Conservation (phyloP, 2,329 filamentous ascomycete genomes). For the Akanthomyces muscarius region DNA sequence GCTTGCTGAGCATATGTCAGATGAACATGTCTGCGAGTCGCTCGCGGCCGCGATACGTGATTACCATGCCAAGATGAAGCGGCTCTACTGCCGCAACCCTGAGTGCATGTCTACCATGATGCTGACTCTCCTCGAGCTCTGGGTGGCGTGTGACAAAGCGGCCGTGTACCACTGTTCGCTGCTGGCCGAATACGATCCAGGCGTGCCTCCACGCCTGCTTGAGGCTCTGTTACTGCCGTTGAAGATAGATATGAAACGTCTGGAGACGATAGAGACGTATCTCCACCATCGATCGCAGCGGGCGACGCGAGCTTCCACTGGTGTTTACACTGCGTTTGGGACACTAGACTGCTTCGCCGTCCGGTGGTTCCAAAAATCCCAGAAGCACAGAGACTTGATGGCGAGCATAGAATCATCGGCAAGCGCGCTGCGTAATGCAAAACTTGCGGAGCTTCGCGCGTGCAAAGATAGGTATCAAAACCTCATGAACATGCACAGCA, state of each 20-base stretch:
- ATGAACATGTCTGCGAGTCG: too few species aligned
- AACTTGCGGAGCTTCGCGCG: background rate
- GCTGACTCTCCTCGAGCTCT: constrained; percentile 53
- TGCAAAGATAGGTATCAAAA: background rate
- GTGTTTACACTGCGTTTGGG: background rate
- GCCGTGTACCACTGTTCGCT: constrained; percentile 36
- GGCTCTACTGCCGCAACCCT: too few species aligned
- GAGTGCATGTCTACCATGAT: constrained; percentile 54
- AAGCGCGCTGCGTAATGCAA: background rate
- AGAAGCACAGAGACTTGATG: constrained; percentile 32
- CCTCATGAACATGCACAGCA: background rate
- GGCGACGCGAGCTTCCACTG: background rate
- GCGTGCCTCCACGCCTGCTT: too few species aligned
- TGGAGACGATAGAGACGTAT: background rate
- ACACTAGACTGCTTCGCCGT: background rate
- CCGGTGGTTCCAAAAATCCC: constrained; percentile 3
- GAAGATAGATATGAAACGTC: too few species aligned
- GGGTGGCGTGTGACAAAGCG: constrained; percentile 52
- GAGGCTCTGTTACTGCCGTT: too few species aligned
- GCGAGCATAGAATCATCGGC: constrained; percentile 36
- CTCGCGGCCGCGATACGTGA: too few species aligned
- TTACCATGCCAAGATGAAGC: too few species aligned
- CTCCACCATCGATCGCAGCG: background rate
- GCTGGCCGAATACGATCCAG: constrained; percentile 45
- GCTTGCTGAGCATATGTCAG: too few species aligned